Evolutionary conservation across 73 alveolate species (phyloP).

Genomic region (Paramecium primaurelia): DNA sequence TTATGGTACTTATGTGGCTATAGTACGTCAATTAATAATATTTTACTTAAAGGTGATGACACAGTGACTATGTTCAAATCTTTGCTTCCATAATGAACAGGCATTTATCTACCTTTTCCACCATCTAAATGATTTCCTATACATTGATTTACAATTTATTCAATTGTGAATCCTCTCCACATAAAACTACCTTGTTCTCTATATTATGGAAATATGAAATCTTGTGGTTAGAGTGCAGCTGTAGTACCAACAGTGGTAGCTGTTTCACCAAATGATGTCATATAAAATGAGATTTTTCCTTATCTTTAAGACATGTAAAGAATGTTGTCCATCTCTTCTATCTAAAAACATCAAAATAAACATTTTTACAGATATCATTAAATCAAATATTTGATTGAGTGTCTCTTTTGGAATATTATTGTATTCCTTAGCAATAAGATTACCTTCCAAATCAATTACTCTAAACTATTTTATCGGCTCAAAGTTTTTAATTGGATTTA

Average conservation of each 20-base stretch:
- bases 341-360: not conserved
- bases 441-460: conserved; percentile 62
- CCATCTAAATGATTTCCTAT: conserved; percentile 81
- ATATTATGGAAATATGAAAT: conserved; percentile 91
- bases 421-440: conserved; percentile 44
- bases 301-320: conserved; percentile 71
- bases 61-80: conserved; percentile 85
- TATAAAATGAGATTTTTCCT: conserved; percentile 76
- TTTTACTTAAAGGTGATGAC: conserved; percentile 85
- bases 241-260: conserved; percentile 88
- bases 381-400: conserved; percentile 49
- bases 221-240: conserved; percentile 84
- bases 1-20: conserved; percentile 81
- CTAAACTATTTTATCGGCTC: conserved; percentile 28
- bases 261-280: conserved; percentile 80
- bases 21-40: conserved; percentile 29
- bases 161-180: conserved; percentile 92
- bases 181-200: conserved; percentile 90
- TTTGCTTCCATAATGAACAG: conserved; percentile 91
- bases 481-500: not conserved
- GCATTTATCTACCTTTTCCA: conserved; percentile 96
- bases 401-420: conserved; percentile 35
- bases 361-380: conserved; percentile 41
- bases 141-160: conserved; percentile 88
- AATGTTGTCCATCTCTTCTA: conserved; percentile 59